Evolutionary conservation across 2,329 filamentous ascomycete species (phyloP).

Genomic region (Didymella arachidicola): DNA sequence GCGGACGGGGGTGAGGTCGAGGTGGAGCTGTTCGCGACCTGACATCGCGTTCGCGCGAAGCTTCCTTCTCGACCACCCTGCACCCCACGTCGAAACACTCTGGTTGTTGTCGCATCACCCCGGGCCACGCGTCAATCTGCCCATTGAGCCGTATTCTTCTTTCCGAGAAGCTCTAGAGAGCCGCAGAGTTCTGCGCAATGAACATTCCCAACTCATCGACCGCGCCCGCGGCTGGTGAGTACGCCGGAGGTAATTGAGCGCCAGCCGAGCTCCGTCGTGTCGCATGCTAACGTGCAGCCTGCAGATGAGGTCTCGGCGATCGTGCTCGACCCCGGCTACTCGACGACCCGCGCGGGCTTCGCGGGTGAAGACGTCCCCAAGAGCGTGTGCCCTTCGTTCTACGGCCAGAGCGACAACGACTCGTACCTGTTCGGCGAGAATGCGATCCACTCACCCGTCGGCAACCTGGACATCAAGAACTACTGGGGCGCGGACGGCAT

Average conservation of each 20-base stretch:
- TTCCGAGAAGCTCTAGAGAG: constrained; percentile 4
- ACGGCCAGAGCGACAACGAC: constrained; percentile 66
- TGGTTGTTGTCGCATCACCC: constrained; percentile 3
- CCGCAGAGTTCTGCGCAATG: constrained; percentile 36
- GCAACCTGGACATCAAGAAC: constrained; percentile 84
- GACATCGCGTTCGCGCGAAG: constrained; percentile 13
- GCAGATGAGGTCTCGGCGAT: constrained; percentile 96
- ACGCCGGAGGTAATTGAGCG: constrained; percentile 53
- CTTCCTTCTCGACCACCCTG: constrained; percentile 34
- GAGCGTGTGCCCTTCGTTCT: constrained; percentile 88
- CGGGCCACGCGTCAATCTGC: constrained; percentile 40
- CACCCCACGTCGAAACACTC: constrained; percentile 25
- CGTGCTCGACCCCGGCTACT: constrained; percentile 93
- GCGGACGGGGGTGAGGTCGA: constrained; percentile 21
- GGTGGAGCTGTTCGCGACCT: constrained; percentile 24
- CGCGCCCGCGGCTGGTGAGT: constrained; percentile 54
- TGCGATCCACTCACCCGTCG: constrained; percentile 78
- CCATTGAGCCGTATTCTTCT: not conserved
- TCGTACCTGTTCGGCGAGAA: constrained; percentile 84
- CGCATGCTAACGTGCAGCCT: constrained; percentile 22
- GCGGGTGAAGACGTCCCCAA: constrained; percentile 98
- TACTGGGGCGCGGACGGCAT: constrained; percentile 89
- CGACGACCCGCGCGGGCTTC: constrained; percentile 89
- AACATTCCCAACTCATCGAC: constrained; percentile 49
- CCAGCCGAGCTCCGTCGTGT: constrained; percentile 8